phyloP scores from a whole-genome alignment of 106 monocot genomes.

The Agapanthus africanus region DNA sequence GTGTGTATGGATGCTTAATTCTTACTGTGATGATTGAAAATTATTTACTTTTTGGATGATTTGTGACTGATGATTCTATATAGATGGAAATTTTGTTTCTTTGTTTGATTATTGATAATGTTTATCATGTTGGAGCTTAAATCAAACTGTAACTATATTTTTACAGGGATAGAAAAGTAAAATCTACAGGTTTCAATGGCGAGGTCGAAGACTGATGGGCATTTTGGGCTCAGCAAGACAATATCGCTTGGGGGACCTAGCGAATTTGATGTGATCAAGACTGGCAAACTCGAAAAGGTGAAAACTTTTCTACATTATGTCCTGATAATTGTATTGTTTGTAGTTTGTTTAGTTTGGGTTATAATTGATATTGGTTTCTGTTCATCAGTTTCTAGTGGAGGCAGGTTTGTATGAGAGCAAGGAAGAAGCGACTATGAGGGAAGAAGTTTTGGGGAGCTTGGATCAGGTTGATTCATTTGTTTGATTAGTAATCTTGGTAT shows the following conservation, averaged over 20 bases:
- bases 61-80: no score
- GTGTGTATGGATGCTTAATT: no score
- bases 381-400: slow-evolving; percentile 65
- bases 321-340: not conserved
- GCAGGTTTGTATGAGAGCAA: slow-evolving; percentile 84
- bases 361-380: slow-evolving; percentile 9
- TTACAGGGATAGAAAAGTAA: no score
- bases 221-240: slow-evolving; percentile 86
- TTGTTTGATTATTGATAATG: no score
- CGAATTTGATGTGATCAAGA: slow-evolving; percentile 59
- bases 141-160: no score
- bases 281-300: slow-evolving; percentile 87
- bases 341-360: no score
- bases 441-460: slow-evolving; percentile 85
- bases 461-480: slow-evolving; percentile 46
- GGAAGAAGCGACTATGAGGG: slow-evolving; percentile 76
- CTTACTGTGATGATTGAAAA: no score
- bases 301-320: not conserved
- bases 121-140: no score
- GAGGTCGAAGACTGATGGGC: slow-evolving; percentile 26
- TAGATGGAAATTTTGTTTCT: no score
- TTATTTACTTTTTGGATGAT: no score
- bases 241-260: slow-evolving; percentile 71
- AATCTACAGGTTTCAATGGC: no score
- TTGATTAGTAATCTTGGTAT: no score